phyloP scores from a whole-genome alignment of 192 early-diverging fungal species.

The Backusella morwellensis region DNA sequence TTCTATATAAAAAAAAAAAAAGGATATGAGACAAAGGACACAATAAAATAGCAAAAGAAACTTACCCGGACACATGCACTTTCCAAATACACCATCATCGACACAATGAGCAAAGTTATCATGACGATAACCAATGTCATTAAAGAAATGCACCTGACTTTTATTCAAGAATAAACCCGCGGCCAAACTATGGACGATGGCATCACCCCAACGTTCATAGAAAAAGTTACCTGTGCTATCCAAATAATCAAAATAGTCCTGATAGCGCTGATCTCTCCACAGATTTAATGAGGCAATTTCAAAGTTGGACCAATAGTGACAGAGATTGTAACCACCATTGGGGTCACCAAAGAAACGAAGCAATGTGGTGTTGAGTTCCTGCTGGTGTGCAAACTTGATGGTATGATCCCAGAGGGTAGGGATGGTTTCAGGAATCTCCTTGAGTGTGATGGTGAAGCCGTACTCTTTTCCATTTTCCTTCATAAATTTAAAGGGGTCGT shows the following conservation, averaged over 20 bases:
- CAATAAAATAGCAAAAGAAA: not conserved
- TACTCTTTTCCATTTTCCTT: constrained; percentile 52
- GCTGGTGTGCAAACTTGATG: constrained; percentile 27
- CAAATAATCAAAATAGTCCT: constrained; percentile 57
- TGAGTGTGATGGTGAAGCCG: constrained; percentile 53
- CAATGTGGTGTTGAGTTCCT: constrained; percentile 30
- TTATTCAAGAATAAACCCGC: constrained; percentile 56
- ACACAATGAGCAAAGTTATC: constrained; percentile 29
- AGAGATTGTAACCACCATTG: constrained; percentile 53
- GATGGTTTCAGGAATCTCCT: constrained; percentile 51
- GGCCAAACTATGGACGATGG: constrained; percentile 69
- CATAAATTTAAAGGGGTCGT: constrained; percentile 66
- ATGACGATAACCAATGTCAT: constrained; percentile 68
- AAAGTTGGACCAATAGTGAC: constrained; percentile 81
- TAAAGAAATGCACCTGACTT: constrained; percentile 65
- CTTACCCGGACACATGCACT: constrained; percentile 32
- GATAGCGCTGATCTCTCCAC: constrained; percentile 53
- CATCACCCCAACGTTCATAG: constrained; percentile 80
- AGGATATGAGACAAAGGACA: not conserved
- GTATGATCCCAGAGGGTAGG: constrained; percentile 53
- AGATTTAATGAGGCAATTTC: constrained; percentile 68
- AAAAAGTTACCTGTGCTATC: constrained; percentile 70
- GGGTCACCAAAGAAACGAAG: constrained; percentile 29
- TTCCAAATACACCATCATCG: constrained; percentile 27
- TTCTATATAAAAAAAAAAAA: constrained; percentile 1